Evolutionary conservation across 139 green algal genomes (phyloP), one percentile per base, ranked within the genome.

Genomic region (Chloropicon primus): DNA sequence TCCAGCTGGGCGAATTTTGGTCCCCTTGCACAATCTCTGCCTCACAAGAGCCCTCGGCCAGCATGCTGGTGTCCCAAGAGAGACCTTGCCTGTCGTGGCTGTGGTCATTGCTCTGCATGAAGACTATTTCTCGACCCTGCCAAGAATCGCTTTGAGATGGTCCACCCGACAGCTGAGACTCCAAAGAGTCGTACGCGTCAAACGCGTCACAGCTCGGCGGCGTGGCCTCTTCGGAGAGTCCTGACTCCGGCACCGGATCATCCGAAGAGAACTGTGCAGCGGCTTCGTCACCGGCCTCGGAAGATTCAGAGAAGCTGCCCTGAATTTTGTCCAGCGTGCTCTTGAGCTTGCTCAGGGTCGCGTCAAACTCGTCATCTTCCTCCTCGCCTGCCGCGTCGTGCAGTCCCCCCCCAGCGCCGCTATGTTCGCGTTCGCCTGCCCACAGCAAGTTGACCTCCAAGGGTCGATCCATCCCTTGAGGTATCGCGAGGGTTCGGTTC

Each of bases 101-200:
- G 81, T 96, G 89, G 28, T 91, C 82, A 78, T 96, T 96, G 80
- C 71, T 82, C 74, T 82, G 87, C 87, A 96, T 94, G 79, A 97
- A 97, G 1, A 53, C 5, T 3, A 87, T 74, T 22, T 87, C 76
- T 27, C 53, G 74, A 1, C 85, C 86, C 73, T 83, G 71, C 89
- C 86, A 89, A n/a, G n/a, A n/a, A n/a, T n/a, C n/a, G n/a, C n/a
- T n/a, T n/a, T n/a, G n/a, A n/a, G n/a, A n/a, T n/a, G n/a, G n/a
- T n/a, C n/a, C n/a, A n/a, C n/a, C n/a, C n/a, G n/a, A n/a, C n/a
- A 62, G 10, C 41, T n/a, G 41, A 62, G 41, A 62, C 10, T 62
- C 41, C 10, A 62, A 62, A 17, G 41, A 62, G 41, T n/a, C n/a
- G n/a, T n/a, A n/a, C n/a, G n/a, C n/a, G n/a, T n/a, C n/a, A n/a